Base-by-base conservation (phyloP, 2,329 filamentous ascomycete genomes). In the Trichoderma semiorbis region DNA sequence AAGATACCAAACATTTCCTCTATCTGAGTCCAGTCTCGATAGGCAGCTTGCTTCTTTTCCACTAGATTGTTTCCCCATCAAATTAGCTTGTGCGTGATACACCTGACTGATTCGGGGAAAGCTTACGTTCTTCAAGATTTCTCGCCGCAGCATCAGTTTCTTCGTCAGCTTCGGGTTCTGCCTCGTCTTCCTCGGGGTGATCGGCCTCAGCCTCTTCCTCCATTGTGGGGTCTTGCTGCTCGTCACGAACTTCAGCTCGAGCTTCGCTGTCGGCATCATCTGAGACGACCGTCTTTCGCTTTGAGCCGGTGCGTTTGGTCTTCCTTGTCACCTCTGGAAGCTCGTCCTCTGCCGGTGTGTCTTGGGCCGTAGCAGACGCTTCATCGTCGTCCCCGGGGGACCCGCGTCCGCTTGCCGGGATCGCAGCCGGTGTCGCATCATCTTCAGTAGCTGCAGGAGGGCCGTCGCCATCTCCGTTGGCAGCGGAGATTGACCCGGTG, bases 1-100 rank as follows among this genome's bases (percentile, higher is more conserved):
- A 98, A 93, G 21, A 92, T 88, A 72, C 91, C 90, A 82, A 99
- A 99, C 78, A 96, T 93, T 80, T 92, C 92, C 79, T 98, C 95
- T 57, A 99, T 92, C 21, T 89, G 88, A 21, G 89, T 87, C 76
- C 98, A 87, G 75, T 94, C 90, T 70, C 94, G 93, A 78, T 95
- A 91, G 0, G 95, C 95, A 39, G 89, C 88, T 78, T 90, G 91
- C 83, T 95, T 96, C 78, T 90, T 91, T 77, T 93, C 89, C 75
- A 93, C 93, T 95, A 21, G 12, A 11, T 30, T 12, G 77, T 73
- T 72, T 24, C 7, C 11, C 47, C 47, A 2, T 50, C 24, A 12
- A 11, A 76, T 79, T 72, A 78, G 76, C 77, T 50, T 11, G 43
- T 36, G 14, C 74, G 2, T 68, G 24, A 16, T 30, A 60, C 6